Evolutionary conservation across 192 early-diverging fungal species (phyloP).

Genomic region (Mortierella claussenii): DNA sequence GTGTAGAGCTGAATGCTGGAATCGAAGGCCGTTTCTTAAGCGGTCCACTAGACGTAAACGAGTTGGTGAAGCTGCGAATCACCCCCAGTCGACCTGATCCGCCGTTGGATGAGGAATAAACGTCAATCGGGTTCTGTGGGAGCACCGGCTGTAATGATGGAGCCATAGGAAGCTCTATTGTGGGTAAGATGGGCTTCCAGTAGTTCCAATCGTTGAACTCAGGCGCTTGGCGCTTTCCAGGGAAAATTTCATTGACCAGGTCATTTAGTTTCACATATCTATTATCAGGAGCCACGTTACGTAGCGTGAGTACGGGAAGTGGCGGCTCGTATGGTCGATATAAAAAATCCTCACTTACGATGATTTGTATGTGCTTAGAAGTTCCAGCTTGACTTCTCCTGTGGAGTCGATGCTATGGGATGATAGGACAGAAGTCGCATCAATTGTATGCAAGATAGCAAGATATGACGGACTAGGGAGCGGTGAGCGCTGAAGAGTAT

Average conservation of each 20-base stretch:
- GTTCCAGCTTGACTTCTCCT: slow-evolving; percentile 92
- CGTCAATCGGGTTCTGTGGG: neutral
- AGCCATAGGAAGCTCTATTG: slow-evolving; percentile 57
- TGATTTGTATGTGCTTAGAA: slow-evolving; percentile 83
- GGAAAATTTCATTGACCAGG: slow-evolving; percentile 96
- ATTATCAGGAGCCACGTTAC: too few relatives aligned
- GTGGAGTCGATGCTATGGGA: slow-evolving; percentile 91
- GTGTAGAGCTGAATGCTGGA: slow-evolving; percentile 23
- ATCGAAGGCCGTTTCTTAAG: slow-evolving; percentile 31
- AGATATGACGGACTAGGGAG: too few relatives aligned
- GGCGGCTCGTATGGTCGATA: too few relatives aligned
- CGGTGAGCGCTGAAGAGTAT: too few relatives aligned
- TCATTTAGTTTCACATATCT: slow-evolving; percentile 86
- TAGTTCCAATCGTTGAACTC: slow-evolving; percentile 87
- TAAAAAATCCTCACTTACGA: too few relatives aligned
- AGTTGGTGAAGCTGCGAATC: slow-evolving; percentile 51
- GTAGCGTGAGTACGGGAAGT: too few relatives aligned
- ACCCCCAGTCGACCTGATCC: slow-evolving; percentile 34
- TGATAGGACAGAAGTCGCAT: too few relatives aligned
- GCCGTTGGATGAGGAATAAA: neutral
- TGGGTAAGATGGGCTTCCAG: slow-evolving; percentile 69
- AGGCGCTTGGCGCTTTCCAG: slow-evolving; percentile 66
- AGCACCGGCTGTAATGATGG: slow-evolving; percentile 7
- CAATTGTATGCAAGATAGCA: too few relatives aligned
- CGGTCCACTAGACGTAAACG: slow-evolving; percentile 21